Base-by-base conservation (phyloP, 352 stramenopile species). In the Phytophthora podocarpi region DNA sequence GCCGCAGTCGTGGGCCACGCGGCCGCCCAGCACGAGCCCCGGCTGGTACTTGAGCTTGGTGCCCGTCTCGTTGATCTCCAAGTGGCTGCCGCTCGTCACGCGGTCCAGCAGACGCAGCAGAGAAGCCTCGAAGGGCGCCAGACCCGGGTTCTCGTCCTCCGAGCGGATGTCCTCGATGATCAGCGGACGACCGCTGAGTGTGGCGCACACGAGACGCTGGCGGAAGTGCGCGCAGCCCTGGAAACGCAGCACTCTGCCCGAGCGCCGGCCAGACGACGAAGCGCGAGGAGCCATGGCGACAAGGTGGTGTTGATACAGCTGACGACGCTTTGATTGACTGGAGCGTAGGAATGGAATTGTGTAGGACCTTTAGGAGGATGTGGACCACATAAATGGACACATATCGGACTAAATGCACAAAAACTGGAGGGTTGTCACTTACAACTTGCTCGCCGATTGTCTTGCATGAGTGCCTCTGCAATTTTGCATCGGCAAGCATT, bases 61-160 rank as follows among this genome's bases (percentile, higher is more conserved):
- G 56, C 98, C 98, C 1, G 97, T 99, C 61, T 98, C 95, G 70
- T 99, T 99, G 82, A 99, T 99, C 80, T 99, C 97, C 48, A 99
- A 93, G 56, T 97, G 88, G 45, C 86, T 98, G 36, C 98, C 98
- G 73, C 98, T 99, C 9, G 97, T 99, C 54, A 99, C 80, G 52
- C 85, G 87, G 79, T 99, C 97, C 35, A 99, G 67, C 9, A 99
- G 76, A 26, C 97, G 92, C 45, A 99, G 51, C 60, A 99, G 98
- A 69, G 87, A 98, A 27, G 97, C 97, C 76, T 99, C 98, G 68
- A 98, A 98, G 34, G 98, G 90, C 24, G 90, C 85, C 34, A 99
- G 72, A 11, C 97, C 97, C 1, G 97, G 97, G 60, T 96, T 90
- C 48, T 98, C 90, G 67, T 98, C 92, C 53, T 98, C 92, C 26